These are phyloP conservation scores for Colletotrichum limetticola DNA, from an alignment of 2,329 filamentous ascomycete species.

Conservation along the genomic window DNA sequence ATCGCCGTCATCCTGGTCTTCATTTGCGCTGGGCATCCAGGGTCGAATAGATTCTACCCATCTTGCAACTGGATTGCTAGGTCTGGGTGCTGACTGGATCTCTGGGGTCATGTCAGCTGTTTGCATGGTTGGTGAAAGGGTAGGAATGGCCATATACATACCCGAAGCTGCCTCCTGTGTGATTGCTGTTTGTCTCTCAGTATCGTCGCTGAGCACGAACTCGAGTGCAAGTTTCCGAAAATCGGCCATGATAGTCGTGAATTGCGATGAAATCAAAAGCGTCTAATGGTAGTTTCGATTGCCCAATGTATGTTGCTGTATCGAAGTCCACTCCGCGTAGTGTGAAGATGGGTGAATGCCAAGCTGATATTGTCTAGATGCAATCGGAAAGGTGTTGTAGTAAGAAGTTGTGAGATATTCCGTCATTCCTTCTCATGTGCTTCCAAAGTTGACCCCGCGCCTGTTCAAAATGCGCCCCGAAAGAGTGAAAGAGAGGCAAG, in stretches of 20 bases:
- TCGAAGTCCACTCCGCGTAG: not conserved
- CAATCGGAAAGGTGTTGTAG: not conserved
- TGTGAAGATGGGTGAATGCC: not conserved
- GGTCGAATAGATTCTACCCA: constrained; percentile 66
- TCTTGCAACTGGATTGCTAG: constrained; percentile 59
- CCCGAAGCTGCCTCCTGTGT: constrained; percentile 58
- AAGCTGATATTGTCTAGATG: not conserved
- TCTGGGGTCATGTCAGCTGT: constrained; percentile 44
- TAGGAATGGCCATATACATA: constrained; percentile 35
- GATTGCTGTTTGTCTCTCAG: constrained; percentile 51
- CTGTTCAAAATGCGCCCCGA: not conserved
- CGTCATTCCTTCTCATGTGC: not conserved
- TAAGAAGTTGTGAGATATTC: not conserved
- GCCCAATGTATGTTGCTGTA: not conserved
- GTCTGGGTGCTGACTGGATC: constrained; percentile 56
- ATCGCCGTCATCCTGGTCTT: constrained; percentile 47
- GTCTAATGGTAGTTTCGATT: not conserved
- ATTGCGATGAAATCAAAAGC: not conserved
- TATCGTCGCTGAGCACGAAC: constrained; percentile 64
- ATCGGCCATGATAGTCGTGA: constrained; percentile 54
- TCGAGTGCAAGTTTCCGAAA: constrained; percentile 64
- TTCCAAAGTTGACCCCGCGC: constrained; percentile 4
- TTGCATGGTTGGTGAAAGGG: not conserved
- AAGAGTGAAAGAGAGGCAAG: not conserved
- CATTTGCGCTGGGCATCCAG: constrained; percentile 60